phyloP scores from a whole-genome alignment of 257 asterid genomes.

The Salvia hispanica region DNA sequence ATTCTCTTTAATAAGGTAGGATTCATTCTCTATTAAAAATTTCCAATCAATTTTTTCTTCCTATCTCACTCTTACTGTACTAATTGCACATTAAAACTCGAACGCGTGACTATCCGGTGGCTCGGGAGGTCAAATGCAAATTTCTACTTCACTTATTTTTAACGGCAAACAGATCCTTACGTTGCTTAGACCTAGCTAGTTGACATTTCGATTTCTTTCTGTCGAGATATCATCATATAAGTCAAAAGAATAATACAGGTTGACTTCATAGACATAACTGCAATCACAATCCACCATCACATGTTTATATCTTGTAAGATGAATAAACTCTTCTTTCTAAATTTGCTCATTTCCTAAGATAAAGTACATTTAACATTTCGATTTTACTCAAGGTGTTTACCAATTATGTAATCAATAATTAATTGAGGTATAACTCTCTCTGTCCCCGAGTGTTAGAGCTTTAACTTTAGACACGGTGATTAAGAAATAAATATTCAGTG shows the following conservation, averaged over 20 bases:
- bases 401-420: too few relatives aligned
- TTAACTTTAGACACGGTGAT: too few relatives aligned
- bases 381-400: background rate
- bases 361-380: background rate
- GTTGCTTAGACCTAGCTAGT: conserved; percentile 25
- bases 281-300: conserved; percentile 31
- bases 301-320: conserved; percentile 30
- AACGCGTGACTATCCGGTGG: too few relatives aligned
- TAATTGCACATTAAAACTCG: too few relatives aligned
- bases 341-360: conserved; percentile 8
- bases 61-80: too few relatives aligned
- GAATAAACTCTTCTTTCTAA: background rate
- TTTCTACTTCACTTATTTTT: background rate
- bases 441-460: too few relatives aligned
- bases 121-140: too few relatives aligned
- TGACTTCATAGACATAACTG: conserved; percentile 29
- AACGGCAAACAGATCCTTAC: conserved; percentile 24
- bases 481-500: too few relatives aligned
- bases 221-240: conserved; percentile 1
- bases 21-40: too few relatives aligned
- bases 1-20: too few relatives aligned
- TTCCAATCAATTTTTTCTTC: too few relatives aligned
- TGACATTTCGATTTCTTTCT: conserved; percentile 23
- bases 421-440: too few relatives aligned
- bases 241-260: conserved; percentile 10